Conservation (phyloP, 495 filamentous ascomycete species). For the Penicillium psychrofluorescens region DNA sequence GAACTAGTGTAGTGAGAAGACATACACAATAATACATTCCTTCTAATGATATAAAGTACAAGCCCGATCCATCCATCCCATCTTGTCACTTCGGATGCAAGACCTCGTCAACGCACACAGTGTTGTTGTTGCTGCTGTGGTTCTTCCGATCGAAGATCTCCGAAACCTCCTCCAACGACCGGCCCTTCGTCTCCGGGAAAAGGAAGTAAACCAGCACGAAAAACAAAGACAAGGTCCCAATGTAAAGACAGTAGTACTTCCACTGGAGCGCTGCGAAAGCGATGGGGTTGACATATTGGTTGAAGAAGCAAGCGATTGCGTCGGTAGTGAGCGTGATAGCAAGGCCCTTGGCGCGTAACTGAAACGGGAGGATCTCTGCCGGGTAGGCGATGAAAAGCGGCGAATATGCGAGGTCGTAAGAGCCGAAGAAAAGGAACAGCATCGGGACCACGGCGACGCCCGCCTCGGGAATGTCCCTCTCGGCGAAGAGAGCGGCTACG, state of each 20-base stretch:
- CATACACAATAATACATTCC: too few relatives aligned
- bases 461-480: conserved; percentile 32
- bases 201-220: conserved; percentile 54
- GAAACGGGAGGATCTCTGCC: conserved; percentile 61
- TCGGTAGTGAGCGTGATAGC: conserved; percentile 54
- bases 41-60: too few relatives aligned
- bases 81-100: neutral
- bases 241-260: conserved; percentile 57
- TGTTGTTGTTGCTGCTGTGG: too few relatives aligned
- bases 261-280: conserved; percentile 42
- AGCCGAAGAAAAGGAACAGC: conserved; percentile 51
- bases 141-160: conserved; percentile 45
- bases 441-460: conserved; percentile 51
- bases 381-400: conserved; percentile 57
- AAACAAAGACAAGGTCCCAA: conserved; percentile 48
- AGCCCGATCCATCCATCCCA: too few relatives aligned
- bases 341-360: conserved; percentile 63
- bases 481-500: conserved; percentile 45
- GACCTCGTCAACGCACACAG: too few relatives aligned
- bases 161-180: conserved; percentile 58
- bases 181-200: conserved; percentile 60
- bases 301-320: conserved; percentile 49
- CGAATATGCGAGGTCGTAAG: conserved; percentile 52
- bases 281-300: conserved; percentile 54
- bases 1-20: too few relatives aligned